phyloP scores from a whole-genome alignment of 2,329 filamentous ascomycete species.

The Alternaria angustiovoidea region DNA sequence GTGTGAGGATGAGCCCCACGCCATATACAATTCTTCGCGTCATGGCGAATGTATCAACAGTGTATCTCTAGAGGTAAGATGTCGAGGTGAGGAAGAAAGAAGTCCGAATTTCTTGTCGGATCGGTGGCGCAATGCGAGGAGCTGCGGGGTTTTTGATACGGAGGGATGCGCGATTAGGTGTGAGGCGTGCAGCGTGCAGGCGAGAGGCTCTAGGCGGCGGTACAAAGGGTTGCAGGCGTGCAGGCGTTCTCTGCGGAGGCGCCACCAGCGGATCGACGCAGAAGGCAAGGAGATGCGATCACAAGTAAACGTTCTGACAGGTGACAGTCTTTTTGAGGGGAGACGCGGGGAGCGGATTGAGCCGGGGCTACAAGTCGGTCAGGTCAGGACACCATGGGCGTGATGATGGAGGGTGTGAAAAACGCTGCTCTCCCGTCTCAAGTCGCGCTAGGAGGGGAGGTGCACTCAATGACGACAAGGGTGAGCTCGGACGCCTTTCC shows the following conservation, averaged over 20 bases:
- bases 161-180: constrained; percentile 2
- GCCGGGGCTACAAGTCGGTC: constrained; percentile 7
- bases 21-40: constrained; percentile 59
- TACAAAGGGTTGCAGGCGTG: constrained; percentile 7
- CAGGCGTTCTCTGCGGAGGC: constrained; percentile 9
- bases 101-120: neutral
- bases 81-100: neutral
- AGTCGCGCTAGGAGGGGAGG: constrained; percentile 13
- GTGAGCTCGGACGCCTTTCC: constrained; percentile 2
- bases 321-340: neutral
- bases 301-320: neutral
- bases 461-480: constrained; percentile 25
- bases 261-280: constrained; percentile 4
- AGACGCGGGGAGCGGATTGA: neutral
- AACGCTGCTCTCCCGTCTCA: neutral
- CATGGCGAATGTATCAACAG: constrained; percentile 47
- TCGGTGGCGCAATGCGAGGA: constrained; percentile 15
- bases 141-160: constrained; percentile 11
- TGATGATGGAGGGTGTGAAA: constrained; percentile 8
- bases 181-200: constrained; percentile 5
- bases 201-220: constrained; percentile 6
- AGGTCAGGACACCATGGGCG: constrained; percentile 2
- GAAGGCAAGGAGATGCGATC: neutral
- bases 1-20: constrained; percentile 57
- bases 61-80: neutral